Evolutionary conservation across 495 filamentous ascomycete species (phyloP).

Genomic region (Terfezia boudieri): DNA sequence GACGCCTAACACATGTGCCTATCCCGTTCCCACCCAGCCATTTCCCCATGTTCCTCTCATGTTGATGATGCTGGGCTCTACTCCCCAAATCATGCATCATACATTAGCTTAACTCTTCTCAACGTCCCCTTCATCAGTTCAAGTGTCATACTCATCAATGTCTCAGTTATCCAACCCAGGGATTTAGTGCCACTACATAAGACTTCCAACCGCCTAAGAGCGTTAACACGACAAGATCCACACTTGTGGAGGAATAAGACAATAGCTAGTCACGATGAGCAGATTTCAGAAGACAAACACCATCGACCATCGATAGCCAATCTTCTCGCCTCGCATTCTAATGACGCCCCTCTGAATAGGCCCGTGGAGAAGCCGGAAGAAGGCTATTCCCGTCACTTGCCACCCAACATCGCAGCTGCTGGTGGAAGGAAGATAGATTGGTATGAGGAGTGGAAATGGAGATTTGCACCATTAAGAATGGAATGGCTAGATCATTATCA

Average conservation of each 20-base stretch:
- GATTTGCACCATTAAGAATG: slow-evolving; percentile 14
- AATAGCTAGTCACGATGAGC: neutral
- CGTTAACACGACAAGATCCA: slow-evolving; percentile 11
- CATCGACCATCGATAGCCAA: neutral
- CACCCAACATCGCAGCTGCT: neutral
- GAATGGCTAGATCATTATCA: slow-evolving; percentile 6
- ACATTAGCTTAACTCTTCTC: neutral
- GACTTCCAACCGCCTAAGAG: slow-evolving; percentile 10
- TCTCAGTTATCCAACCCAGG: slow-evolving; percentile 10
- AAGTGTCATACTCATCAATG: neutral
- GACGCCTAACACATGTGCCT: too few relatives aligned
- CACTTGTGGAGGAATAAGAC: slow-evolving; percentile 8
- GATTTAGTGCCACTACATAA: slow-evolving; percentile 14
- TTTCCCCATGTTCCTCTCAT: too few relatives aligned
- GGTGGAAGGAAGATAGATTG: slow-evolving; percentile 6
- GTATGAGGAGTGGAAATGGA: slow-evolving; percentile 17
- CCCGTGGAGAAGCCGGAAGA: neutral
- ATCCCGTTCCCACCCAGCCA: too few relatives aligned
- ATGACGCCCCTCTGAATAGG: neutral
- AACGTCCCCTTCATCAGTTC: neutral
- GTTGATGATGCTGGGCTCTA: too few relatives aligned
- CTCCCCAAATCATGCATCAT: too few relatives aligned
- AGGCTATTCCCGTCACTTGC: neutral
- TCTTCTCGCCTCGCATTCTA: neutral
- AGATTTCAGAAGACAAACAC: neutral